These are phyloP conservation scores for Lasiodiplodia theobromae DNA, from an alignment of 2,329 filamentous ascomycete genomes.

Conservation along the genomic window DNA sequence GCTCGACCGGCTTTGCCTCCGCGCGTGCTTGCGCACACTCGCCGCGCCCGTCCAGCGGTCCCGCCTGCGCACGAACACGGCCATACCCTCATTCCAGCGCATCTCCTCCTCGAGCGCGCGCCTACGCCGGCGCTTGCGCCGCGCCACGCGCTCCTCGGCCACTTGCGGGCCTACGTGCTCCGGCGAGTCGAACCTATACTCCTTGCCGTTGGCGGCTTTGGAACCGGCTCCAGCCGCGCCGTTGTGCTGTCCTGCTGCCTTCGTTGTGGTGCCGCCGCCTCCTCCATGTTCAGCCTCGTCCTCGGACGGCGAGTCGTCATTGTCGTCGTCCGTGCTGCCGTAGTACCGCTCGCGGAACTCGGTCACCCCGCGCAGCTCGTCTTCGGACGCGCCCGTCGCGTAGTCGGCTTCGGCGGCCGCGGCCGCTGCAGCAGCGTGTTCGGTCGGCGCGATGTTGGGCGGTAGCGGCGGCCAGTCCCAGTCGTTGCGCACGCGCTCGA, in stretches of 20 bases:
- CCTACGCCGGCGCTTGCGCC: conserved; percentile 48
- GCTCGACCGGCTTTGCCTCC: conserved; percentile 54
- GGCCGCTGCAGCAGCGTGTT: conserved; percentile 18
- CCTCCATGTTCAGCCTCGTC: conserved; percentile 32
- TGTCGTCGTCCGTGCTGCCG: conserved; percentile 39
- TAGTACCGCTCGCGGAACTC: conserved; percentile 55
- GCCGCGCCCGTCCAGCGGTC: conserved; percentile 84
- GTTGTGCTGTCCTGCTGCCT: conserved; percentile 26
- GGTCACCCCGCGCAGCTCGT: conserved; percentile 41
- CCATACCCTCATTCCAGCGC: conserved; percentile 79
- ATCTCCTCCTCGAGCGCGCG: conserved; percentile 51
- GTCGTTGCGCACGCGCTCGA: conserved; percentile 52
- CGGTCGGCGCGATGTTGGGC: background rate
- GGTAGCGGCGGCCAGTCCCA: conserved; percentile 50
- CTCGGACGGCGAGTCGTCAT: conserved; percentile 38
- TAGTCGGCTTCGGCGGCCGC: conserved; percentile 42
- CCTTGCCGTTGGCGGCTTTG: conserved; percentile 14
- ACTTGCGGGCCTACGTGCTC: conserved; percentile 51
- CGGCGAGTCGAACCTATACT: conserved; percentile 54
- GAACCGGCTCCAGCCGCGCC: background rate
- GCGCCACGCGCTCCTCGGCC: conserved; percentile 33
- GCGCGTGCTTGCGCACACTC: conserved; percentile 51
- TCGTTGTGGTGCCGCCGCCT: background rate
- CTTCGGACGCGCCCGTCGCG: conserved; percentile 34
- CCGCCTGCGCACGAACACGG: conserved; percentile 78